Base-by-base conservation (phyloP, 129 eudicot genomes). In the Escallonia rubra region DNA sequence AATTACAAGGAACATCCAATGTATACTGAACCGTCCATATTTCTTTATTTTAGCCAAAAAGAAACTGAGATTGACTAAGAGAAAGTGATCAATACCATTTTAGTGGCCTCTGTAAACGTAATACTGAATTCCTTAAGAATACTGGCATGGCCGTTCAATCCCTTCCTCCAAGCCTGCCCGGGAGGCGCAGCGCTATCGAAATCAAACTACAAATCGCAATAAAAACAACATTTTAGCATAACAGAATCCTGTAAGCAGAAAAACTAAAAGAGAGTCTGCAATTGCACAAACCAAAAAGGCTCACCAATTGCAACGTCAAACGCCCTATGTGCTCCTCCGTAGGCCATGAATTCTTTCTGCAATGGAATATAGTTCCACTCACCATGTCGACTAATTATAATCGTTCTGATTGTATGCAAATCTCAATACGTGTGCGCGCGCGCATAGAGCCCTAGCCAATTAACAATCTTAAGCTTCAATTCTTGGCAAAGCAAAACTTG, bases 121-220 rank as follows among this genome's bases (percentile, higher is more conserved):
- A 92, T 66, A 73, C 91, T 92, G 76, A 92, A 92, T 78, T 92
- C 98, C 68, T 89, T 93, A 23, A 93, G 90, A 74, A 86, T 83
- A 68, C 81, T 75, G 63, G 98, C 96, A 67, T 86, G 89, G 72
- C 89, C 72, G 59, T 93, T 86, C 59, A 93, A 64, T 76, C 83
- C 86, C 80, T 95, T 80, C 65, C 96, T 86, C 98, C 94, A 89
- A 51, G 98, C 98, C 51, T 92, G 98, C 67, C 77, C 76, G 13
- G 98, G 98, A 42, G 98, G 98, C 16, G 91, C 89, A 64, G 96
- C 96, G 56, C 96, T 78, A 65, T 93, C 98, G 75, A 78, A 80
- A 86, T 89, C 96, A 69, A 93, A 74, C 98, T 92, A 73, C 61
- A 79, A 8, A 71, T 40, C 39, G 67, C 12, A 44, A 55, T 40